Conservation (phyloP, 2,329 filamentous ascomycete species). For the Phyllosticta paracitricarpa region DNA sequence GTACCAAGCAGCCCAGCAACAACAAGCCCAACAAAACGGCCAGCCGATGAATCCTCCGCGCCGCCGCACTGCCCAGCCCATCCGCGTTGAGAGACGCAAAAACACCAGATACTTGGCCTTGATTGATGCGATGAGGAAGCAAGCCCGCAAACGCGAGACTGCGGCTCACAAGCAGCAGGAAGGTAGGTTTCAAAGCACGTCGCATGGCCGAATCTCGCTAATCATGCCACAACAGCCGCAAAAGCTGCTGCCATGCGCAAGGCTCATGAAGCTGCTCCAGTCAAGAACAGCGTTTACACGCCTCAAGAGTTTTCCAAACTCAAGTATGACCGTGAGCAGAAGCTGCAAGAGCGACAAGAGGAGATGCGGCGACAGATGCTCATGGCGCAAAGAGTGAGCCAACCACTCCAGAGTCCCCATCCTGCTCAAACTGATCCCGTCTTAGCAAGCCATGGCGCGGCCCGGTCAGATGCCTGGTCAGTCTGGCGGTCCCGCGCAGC, state of each 20-base stretch:
- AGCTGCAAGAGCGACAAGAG: slow-evolving; percentile 46
- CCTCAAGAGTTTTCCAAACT: slow-evolving; percentile 85
- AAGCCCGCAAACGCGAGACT: slow-evolving; percentile 88
- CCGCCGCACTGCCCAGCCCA: slow-evolving; percentile 62
- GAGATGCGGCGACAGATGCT: slow-evolving; percentile 55
- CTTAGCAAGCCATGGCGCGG: slow-evolving; percentile 20
- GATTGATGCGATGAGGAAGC: slow-evolving; percentile 88
- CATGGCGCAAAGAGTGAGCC: slow-evolving; percentile 40
- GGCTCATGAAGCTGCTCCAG: slow-evolving; percentile 57
- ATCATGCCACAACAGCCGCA: slow-evolving; percentile 23
- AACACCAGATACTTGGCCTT: slow-evolving; percentile 80
- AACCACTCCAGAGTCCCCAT: not conserved
- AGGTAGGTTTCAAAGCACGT: slow-evolving; percentile 29
- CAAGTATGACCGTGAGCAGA: slow-evolving; percentile 77
- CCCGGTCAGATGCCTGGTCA: slow-evolving; percentile 17
- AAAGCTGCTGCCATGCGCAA: slow-evolving; percentile 72
- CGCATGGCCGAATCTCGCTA: slow-evolving; percentile 7
- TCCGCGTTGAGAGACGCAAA: slow-evolving; percentile 76
- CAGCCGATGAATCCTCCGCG: slow-evolving; percentile 42
- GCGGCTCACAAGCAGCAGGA: slow-evolving; percentile 81
- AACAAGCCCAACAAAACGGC: slow-evolving; percentile 41
- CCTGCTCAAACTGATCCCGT: not conserved
- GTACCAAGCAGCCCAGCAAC: slow-evolving; percentile 44
- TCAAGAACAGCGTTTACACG: slow-evolving; percentile 54
- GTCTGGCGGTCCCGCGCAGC: slow-evolving; percentile 20